A percentile compares a stretch with the other conserved stretches of the same genome.
Evolutionary conservation across 495 filamentous ascomycete genomes (phyloP).

Genomic region (Penicillium argentinense): DNA sequence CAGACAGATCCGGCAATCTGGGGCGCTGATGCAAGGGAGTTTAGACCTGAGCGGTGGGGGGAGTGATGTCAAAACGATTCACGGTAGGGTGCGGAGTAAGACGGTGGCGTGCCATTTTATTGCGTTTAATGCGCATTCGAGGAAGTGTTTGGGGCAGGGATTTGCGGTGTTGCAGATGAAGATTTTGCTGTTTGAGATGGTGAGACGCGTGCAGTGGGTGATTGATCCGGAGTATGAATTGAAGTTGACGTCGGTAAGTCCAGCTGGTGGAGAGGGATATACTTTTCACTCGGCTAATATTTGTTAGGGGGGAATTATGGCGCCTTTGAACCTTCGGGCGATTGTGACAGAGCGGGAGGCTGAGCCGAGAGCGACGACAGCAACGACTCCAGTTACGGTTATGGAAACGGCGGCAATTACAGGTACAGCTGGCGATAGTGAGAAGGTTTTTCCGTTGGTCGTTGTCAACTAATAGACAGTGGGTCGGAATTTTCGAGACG

Average conservation of each 20-base stretch:
- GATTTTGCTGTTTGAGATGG: conserved; percentile 31
- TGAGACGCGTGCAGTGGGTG: conserved; percentile 26
- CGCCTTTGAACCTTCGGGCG: conserved; percentile 10
- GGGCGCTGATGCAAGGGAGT: conserved; percentile 28
- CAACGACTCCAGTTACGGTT: too few species aligned
- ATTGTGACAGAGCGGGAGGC: conserved; percentile 1
- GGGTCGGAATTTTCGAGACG: too few species aligned
- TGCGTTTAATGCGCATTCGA: conserved; percentile 33
- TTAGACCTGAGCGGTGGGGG: conserved; percentile 41
- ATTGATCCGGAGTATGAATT: conserved; percentile 31
- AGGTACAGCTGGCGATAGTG: too few species aligned
- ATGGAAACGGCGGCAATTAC: too few species aligned
- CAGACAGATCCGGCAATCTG: conserved; percentile 31
- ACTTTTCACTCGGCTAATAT: neutral
- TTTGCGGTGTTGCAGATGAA: conserved; percentile 36
- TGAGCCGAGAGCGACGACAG: too few species aligned
- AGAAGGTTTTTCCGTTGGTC: too few species aligned
- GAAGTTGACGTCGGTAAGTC: conserved; percentile 38
- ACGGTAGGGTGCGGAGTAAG: conserved; percentile 22
- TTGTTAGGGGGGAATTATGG: conserved; percentile 17
- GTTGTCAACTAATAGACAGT: too few species aligned
- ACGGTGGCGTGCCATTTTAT: conserved; percentile 36
- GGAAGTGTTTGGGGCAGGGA: conserved; percentile 39
- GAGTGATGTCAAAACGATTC: conserved; percentile 29
- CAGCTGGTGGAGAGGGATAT: neutral